phyloP scores from a whole-genome alignment of 306 rosid species.

The Prunus kanzakura region DNA sequence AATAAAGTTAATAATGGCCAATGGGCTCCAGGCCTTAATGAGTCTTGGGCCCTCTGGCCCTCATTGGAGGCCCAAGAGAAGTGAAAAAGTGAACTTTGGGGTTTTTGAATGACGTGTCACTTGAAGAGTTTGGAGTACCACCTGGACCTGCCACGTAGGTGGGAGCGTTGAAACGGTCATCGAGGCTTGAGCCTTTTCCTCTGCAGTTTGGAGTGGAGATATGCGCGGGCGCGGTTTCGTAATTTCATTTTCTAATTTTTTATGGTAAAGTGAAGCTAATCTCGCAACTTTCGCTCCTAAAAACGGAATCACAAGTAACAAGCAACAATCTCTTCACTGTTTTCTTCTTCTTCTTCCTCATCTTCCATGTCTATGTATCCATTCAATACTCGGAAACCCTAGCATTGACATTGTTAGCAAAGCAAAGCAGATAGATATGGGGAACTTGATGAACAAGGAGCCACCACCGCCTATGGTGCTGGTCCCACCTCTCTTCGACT shows the following conservation, averaged over 20 bases:
- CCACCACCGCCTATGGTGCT: conserved; percentile 87
- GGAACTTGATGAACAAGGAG: conserved; percentile 42
- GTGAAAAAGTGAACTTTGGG: background rate
- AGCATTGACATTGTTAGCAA: background rate
- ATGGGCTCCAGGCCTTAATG: too few relatives aligned
- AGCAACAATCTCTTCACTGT: background rate
- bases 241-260: background rate
- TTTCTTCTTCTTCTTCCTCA: conserved; percentile 8
- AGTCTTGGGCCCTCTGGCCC: background rate
- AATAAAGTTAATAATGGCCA: too few relatives aligned
- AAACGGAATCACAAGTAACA: background rate
- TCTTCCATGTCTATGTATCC: background rate
- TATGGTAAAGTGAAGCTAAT: background rate
- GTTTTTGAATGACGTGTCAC: background rate
- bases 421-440: conserved; percentile 32
- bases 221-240: background rate
- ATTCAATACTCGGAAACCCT: background rate
- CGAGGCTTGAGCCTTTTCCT: background rate
- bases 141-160: background rate
- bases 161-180: background rate
- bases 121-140: background rate
- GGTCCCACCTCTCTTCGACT: conserved; percentile 95
- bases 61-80: background rate
- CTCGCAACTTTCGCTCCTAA: conserved; percentile 3
- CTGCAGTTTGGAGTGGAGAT: background rate